A percentile compares a stretch with the other conserved stretches of the same genome.
Evolutionary conservation across 83 land plant genomes (phyloP).

Genomic region (Thuja plicata): DNA sequence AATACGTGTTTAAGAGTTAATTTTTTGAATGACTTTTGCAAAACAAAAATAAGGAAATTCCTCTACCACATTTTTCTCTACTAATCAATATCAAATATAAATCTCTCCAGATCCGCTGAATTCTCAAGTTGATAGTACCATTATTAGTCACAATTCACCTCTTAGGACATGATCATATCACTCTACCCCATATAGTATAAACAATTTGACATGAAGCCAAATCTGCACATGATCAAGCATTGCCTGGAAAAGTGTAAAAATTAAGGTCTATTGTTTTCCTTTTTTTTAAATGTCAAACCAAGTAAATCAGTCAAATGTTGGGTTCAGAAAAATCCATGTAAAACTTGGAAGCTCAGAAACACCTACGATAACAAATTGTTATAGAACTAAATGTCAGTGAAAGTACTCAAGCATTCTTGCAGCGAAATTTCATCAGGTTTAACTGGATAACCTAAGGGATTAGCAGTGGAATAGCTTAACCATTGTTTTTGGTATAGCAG

Average conservation of each 20-base stretch:
- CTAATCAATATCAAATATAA: background rate
- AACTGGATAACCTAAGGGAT: too few relatives aligned
- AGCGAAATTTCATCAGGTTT: background rate
- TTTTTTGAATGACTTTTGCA: background rate
- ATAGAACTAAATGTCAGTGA: background rate
- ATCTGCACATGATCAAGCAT: background rate
- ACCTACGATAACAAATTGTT: background rate
- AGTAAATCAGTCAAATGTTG: background rate
- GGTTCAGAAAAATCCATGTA: background rate
- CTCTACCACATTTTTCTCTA: background rate
- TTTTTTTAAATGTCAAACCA: background rate
- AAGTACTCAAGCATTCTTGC: background rate
- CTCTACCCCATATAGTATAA: background rate
- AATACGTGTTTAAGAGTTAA: background rate
- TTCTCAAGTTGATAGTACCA: background rate
- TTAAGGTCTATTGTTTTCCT: background rate
- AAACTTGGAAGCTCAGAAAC: background rate
- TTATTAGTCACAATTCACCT: background rate
- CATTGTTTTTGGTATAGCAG: too few relatives aligned
- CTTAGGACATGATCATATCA: background rate
- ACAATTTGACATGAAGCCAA: background rate
- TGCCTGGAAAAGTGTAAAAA: background rate
- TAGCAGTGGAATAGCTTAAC: too few relatives aligned
- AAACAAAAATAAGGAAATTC: background rate
- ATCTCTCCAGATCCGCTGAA: background rate